Base-by-base conservation (phyloP, 2,329 filamentous ascomycete species). In the Nemania sp. region DNA sequence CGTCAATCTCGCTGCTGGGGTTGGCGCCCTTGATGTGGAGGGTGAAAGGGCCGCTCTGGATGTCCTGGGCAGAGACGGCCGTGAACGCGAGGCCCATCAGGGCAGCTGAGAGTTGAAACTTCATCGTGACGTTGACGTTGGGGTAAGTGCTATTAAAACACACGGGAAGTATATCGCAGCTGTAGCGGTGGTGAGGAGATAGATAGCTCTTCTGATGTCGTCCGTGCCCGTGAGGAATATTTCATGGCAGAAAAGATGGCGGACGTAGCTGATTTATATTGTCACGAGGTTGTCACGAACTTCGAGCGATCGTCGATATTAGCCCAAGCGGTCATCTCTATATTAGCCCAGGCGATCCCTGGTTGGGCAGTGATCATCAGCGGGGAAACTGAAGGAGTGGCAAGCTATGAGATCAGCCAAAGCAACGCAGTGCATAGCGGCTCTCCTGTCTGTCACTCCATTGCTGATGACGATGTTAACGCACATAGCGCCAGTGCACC, bases 31-130 rank as follows among this genome's bases (percentile, higher is more conserved):
- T 67, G 43, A 77, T 62, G 52, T 73, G 66, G 12, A 77, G 71
- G 52, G 53, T 65, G 67, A 76, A 77, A 43, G 75, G 74, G 15
- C 67, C 73, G 1, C 66, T 69, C 53, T 74, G 72, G 48, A 65
- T 69, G 1, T 63, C 29, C 60, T 76, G 74, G 12, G 74, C 75
- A 15, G 67, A 68, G 6, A 66, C 71, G 12, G 47, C 63, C 10
- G 65, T 68, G 59, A 66, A 67, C 54, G 69, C 70, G 53, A 74
- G 52, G 62, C 71, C 69, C 51, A 73, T 42, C 18, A 73, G 62
- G 51, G 67, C 52, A 2, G 70, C 52, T 49, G 66, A 61, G 15
- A 70, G 35, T 32, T 69, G 65, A 57, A 68, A 68, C 68, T 70
- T 75, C 74, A 75, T 73, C 49, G 57, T 68, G 65, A 53, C 48